These are phyloP conservation scores for Syzygium aromaticum DNA, from an alignment of 345 rosid genomes.

Conservation along the genomic window DNA sequence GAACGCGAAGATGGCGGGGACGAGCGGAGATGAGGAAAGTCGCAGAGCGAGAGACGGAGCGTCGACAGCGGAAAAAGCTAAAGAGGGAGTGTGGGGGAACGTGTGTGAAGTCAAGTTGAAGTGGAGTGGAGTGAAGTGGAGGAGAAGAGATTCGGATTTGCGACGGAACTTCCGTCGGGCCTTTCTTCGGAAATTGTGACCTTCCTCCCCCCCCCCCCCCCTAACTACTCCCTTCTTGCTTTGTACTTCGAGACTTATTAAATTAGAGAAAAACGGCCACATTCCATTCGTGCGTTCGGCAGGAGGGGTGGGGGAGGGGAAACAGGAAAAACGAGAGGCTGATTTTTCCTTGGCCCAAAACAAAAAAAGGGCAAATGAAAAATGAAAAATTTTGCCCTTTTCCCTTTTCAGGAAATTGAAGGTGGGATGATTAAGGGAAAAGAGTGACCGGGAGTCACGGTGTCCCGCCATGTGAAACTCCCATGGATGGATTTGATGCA, in stretches of 20 bases:
- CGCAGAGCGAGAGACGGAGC: neutral
- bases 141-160: no score
- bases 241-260: neutral
- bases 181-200: neutral
- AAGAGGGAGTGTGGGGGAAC: neutral
- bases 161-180: neutral
- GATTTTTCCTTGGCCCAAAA: neutral
- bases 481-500: neutral
- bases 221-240: neutral
- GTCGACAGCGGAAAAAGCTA: neutral
- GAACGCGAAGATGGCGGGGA: neutral
- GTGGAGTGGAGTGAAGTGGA: no score
- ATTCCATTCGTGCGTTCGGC: no score
- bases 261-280: neutral
- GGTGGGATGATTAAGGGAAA: no score
- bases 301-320: no score
- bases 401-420: neutral
- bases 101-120: neutral
- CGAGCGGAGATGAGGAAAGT: neutral
- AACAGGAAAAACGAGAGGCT: neutral
- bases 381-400: no score
- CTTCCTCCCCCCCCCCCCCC: no score
- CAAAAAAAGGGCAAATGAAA: no score
- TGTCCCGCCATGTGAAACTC: neutral
- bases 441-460: fast-evolving